phyloP scores from a whole-genome alignment of 129 eudicot genomes.

The Flaveria brownii region DNA sequence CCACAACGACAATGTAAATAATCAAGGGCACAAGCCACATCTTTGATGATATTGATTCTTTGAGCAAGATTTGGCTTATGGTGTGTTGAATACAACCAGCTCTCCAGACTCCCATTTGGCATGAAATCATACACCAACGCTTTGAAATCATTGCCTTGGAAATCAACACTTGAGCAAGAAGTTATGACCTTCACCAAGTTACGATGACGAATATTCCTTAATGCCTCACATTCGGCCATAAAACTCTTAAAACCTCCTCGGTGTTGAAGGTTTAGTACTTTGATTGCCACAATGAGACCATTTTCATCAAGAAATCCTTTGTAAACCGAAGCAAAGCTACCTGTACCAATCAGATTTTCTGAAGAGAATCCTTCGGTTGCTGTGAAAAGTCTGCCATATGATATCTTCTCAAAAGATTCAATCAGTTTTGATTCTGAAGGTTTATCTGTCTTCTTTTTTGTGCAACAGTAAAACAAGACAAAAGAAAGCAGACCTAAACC shows the following conservation, averaged over 20 bases:
- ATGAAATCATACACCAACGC: slow-evolving; percentile 41
- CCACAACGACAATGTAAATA: slow-evolving; percentile 40
- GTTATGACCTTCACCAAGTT: slow-evolving; percentile 41
- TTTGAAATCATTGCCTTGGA: slow-evolving; percentile 41
- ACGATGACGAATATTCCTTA: slow-evolving; percentile 37
- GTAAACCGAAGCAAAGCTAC: slow-evolving; percentile 39
- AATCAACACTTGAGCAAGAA: slow-evolving; percentile 44
- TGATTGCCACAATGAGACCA: slow-evolving; percentile 28
- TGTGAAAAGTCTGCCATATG: slow-evolving; percentile 33
- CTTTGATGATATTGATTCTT: slow-evolving; percentile 31
- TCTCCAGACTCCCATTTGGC: slow-evolving; percentile 39
- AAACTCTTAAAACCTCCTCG: slow-evolving; percentile 36
- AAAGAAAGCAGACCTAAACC: background rate
- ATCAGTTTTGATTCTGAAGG: slow-evolving; percentile 2
- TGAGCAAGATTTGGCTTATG: slow-evolving; percentile 18
- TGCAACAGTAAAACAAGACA: background rate
- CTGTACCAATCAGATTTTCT: slow-evolving; percentile 37
- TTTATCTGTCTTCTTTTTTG: slow-evolving; percentile 1
- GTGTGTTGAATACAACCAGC: slow-evolving; percentile 32
- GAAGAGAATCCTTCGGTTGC: slow-evolving; percentile 39
- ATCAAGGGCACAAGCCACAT: slow-evolving; percentile 45
- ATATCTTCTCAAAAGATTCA: slow-evolving; percentile 23
- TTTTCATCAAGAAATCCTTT: slow-evolving; percentile 33
- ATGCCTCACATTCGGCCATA: slow-evolving; percentile 39
- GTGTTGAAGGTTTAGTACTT: slow-evolving; percentile 40